Conservation (phyloP, 1,139 yeast species). For the Kodamaea sp. region DNA sequence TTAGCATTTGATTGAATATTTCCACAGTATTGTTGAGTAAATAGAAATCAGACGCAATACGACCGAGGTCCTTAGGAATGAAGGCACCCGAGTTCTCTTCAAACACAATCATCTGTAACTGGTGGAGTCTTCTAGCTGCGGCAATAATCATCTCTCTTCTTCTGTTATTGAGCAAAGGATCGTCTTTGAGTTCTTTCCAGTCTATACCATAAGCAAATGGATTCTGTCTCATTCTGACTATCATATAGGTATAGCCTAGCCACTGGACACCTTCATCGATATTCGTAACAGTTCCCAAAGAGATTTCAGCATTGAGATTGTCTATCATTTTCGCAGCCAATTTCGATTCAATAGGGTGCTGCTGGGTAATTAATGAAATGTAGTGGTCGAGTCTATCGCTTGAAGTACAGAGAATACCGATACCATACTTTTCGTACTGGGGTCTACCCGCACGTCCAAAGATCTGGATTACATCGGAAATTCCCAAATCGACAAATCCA, state of each 20-base stretch:
- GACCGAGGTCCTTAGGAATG: slow-evolving; percentile 84
- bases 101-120: slow-evolving; percentile 88
- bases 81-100: slow-evolving; percentile 84
- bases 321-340: slow-evolving; percentile 79
- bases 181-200: slow-evolving; percentile 82
- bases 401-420: slow-evolving; percentile 87
- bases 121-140: slow-evolving; percentile 82
- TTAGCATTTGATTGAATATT: slow-evolving; percentile 81
- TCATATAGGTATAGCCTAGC: slow-evolving; percentile 94
- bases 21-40: slow-evolving; percentile 83
- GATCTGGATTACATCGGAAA: slow-evolving; percentile 95
- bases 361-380: slow-evolving; percentile 83
- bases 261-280: slow-evolving; percentile 94
- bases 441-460: slow-evolving; percentile 99
- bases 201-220: slow-evolving; percentile 94
- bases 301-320: slow-evolving; percentile 92
- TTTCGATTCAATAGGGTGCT: slow-evolving; percentile 93
- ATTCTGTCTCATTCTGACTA: slow-evolving; percentile 90
- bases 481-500: slow-evolving; percentile 90
- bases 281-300: slow-evolving; percentile 92
- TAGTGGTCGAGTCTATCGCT: slow-evolving; percentile 84
- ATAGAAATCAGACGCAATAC: slow-evolving; percentile 94
- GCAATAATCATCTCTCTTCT: slow-evolving; percentile 72
- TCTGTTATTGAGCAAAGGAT: slow-evolving; percentile 74
- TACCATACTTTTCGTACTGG: slow-evolving; percentile 89